Conservation (phyloP, 1,284 basidiomycete species). For the Cutaneotrichosporon cyanovorans region DNA sequence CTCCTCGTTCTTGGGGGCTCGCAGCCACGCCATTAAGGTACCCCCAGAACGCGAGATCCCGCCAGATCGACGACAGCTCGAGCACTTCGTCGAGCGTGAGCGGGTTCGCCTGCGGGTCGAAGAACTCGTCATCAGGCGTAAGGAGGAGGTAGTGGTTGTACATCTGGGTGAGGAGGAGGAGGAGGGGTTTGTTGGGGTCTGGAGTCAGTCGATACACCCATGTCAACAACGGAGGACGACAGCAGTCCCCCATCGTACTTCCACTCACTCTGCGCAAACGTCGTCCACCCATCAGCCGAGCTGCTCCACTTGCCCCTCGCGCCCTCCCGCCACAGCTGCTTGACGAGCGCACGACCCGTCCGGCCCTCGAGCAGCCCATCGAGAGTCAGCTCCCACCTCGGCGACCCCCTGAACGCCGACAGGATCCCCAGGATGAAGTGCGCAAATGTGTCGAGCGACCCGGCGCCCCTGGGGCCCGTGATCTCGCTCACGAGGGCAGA, state of each 20-base stretch:
- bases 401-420: constrained; percentile 52
- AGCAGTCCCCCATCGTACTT: too few relatives aligned
- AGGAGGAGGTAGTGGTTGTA: constrained; percentile 81
- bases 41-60: constrained; percentile 43
- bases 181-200: constrained; percentile 53
- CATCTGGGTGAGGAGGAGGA: constrained; percentile 74
- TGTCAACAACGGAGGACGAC: too few relatives aligned
- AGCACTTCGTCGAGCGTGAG: constrained; percentile 73
- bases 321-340: constrained; percentile 64
- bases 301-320: constrained; percentile 53
- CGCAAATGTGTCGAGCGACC: constrained; percentile 25
- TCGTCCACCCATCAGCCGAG: constrained; percentile 47
- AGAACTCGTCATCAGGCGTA: constrained; percentile 96
- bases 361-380: constrained; percentile 41
- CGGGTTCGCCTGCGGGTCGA: constrained; percentile 55
- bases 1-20: constrained; percentile 20
- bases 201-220: constrained; percentile 3
- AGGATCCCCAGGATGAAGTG: constrained; percentile 41
- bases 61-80: constrained; percentile 42
- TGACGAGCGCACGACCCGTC: constrained; percentile 50
- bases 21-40: constrained; percentile 49
- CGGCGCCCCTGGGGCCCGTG: background rate
- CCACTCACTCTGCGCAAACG: constrained; percentile 44
- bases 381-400: constrained; percentile 50
- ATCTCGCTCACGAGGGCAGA: constrained; percentile 12